Base-by-base conservation (phyloP, 192 early-diverging fungal species). In the Dissophora globulifera region DNA sequence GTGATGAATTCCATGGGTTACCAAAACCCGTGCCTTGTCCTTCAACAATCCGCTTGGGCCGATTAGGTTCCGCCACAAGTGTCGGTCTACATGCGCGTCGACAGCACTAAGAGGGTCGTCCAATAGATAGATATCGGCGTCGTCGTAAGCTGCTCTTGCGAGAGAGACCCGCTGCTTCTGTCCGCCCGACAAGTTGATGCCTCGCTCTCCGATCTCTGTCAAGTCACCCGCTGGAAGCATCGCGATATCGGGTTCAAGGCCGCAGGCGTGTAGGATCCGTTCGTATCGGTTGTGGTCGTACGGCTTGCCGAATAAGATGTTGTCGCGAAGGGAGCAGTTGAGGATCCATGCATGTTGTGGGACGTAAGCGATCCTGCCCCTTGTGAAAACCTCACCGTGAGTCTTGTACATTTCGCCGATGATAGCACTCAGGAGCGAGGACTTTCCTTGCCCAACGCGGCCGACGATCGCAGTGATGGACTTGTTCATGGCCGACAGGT, bases 291-390 rank as follows among this genome's bases (percentile, higher is more conserved):
- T 62, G 22, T 62, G 50, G 26, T 94, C 82, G 48, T 78, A 92
- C 0, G 84, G 79, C 15, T 81, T 67, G 0, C 95, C 96, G 87
- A 98, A 96, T 4, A 92, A 58, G 75, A 99, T 92, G 71, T 99
- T 99, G 33, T 97, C 94, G 32, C 92, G 84, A 25, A 99, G 53
- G 6, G 93, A 93, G 3, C 89, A 87, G 62, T 98, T 98, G 85
- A 96, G 90, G 48, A 99, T 94, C 96, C 96, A 99, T 9, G 97
- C 85, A 35, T 67, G 96, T 91, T 60, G 96, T 90, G 41, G 90
- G 79, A 32, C 92, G 80, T 93, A 93, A 8, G 93, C 92, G 23
- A 93, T 74, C 2, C 72, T 59, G 15, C 84, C 86, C 23, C 85
- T 78, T 3, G 95, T 65, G 5, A 45, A 58, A 10, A 94, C 90